Evolutionary conservation across 208 protist genomes (phyloP), one percentile per base, ranked within the genome.

Genomic region (Acanthamoeba triangularis): DNA sequence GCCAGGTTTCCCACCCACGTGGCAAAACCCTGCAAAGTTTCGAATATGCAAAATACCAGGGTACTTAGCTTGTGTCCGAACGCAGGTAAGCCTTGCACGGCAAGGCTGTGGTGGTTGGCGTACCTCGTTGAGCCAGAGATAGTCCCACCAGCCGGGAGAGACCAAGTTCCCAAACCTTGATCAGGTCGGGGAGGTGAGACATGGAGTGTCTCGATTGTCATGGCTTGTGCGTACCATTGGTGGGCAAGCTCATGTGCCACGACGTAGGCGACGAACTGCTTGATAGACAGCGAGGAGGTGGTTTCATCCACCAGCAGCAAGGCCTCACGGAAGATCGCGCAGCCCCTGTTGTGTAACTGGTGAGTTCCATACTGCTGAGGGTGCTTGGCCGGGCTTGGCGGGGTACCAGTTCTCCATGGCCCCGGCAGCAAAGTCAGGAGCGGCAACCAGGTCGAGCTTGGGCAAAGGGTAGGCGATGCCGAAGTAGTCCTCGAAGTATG

Each of bases 371-470:
- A n/a, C n/a, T n/a, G n/a, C n/a, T n/a, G n/a, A n/a, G n/a, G n/a
- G n/a, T n/a, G n/a, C n/a, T 10, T 33, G 63, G n/a, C 63, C 20
- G 8, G 44, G 33, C 2, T 59, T 25, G 28, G 20, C 6, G 47
- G 10, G 0, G 5, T 30, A 94, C 98, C 98, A 99, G 97, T 99
- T 99, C 96, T 99, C 99, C 99, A 99, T 99, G 37, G 99, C 99
- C 30, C 99, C 99, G 20, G 95, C 82, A 25, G 96, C 61, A 52
- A 97, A 97, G 80, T 95, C 59, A 7, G 98, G 98, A 76, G 99
- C 97, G 20, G 99, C 99, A 63, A 99, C 95, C 67, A 99, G 93
- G 96, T 99, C 99, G 84, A 99, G 93, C 95, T 99, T 99, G 5
- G 98, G 96, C 54, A 99, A 96, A n/a, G 98, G 97, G 61, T 97